Conservation (phyloP, 345 rosid species). For the Boechera divaricarpa region DNA sequence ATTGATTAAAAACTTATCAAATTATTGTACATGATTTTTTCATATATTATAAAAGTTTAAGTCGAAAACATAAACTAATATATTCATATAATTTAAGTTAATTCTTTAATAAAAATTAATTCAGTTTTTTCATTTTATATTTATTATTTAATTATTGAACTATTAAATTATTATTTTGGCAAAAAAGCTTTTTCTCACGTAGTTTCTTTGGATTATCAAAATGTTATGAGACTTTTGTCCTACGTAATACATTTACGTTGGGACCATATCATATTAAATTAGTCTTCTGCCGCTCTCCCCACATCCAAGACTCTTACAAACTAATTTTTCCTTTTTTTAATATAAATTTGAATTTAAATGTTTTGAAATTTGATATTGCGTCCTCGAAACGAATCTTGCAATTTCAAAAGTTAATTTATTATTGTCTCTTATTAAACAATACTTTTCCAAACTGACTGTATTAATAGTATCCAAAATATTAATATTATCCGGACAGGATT, state of each 20-base stretch:
- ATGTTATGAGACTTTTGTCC: not conserved
- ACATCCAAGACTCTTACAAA: not conserved
- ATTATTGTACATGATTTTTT: not conserved
- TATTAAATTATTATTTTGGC: not conserved
- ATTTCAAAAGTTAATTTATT: not conserved
- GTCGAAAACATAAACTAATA: not conserved
- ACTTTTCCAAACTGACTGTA: not conserved
- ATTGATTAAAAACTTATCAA: not conserved
- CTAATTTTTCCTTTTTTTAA: not conserved
- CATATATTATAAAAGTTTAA: not conserved
- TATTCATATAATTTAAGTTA: too few species aligned
- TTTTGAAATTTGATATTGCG: not conserved
- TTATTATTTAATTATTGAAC: not conserved
- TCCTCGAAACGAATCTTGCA: not conserved
- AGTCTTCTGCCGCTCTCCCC: not conserved
- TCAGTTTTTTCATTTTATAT: too few species aligned
- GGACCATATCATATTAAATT: not conserved
- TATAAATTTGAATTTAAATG: not conserved
- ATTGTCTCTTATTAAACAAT: not conserved
- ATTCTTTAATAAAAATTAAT: too few species aligned
- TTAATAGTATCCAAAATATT: not conserved
- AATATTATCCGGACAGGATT: too few species aligned
- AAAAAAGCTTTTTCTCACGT: too few species aligned
- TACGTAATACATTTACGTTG: not conserved
- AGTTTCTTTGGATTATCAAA: not conserved